Conservation (phyloP, 1,139 yeast species). For the Debaryomyces robertsiae region DNA sequence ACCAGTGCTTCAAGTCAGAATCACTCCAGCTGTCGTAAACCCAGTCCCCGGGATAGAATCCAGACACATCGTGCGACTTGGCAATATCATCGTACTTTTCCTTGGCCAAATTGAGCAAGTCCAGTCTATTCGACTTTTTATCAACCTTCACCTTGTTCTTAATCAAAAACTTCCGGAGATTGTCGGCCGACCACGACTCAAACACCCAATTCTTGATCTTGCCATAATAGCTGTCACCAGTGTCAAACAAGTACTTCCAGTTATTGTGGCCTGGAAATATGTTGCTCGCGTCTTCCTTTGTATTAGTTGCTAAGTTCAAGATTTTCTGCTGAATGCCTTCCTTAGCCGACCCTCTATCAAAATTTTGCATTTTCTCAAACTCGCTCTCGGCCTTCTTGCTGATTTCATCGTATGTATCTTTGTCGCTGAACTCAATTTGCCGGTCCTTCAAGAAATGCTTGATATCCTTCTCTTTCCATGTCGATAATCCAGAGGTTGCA, state of each 20-base stretch:
- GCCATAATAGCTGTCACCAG: conserved; percentile 3
- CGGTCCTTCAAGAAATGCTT: conserved; percentile 39
- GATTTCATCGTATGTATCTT: conserved; percentile 30
- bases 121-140: conserved; percentile 31
- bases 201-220: conserved; percentile 43
- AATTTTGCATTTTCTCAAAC: conserved; percentile 27
- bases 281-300: conserved; percentile 17
- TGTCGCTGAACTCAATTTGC: conserved; percentile 25
- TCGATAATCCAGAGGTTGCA: conserved; percentile 14
- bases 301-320: conserved; percentile 21
- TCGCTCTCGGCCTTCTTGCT: conserved; percentile 35
- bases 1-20: conserved; percentile 49
- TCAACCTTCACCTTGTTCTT: conserved; percentile 33
- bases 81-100: conserved; percentile 40
- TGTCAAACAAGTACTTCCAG: conserved; percentile 20
- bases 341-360: conserved; percentile 10
- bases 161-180: conserved; percentile 38
- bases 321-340: conserved; percentile 21
- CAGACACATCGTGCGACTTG: conserved; percentile 37
- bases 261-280: conserved; percentile 19
- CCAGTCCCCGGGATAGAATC: conserved; percentile 54
- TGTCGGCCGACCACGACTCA: conserved; percentile 47
- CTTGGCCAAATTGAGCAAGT: conserved; percentile 40
- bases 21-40: conserved; percentile 50
- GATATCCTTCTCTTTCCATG: conserved; percentile 29